phyloP scores from a whole-genome alignment of 192 early-diverging fungal genomes.

The Gryganskiella cystojenkinii region DNA sequence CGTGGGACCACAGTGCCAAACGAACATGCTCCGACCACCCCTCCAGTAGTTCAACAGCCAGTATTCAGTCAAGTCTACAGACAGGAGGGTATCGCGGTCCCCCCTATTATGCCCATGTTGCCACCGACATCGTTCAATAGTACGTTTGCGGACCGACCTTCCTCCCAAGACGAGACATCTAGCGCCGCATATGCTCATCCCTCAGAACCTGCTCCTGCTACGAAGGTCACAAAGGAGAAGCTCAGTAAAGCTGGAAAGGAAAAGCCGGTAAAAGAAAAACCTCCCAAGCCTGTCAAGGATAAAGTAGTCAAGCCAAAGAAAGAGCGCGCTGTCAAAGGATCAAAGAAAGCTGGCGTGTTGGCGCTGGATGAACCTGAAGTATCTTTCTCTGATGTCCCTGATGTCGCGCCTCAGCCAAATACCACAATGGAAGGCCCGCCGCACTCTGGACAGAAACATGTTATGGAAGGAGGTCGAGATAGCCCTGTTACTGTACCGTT shows the following conservation, averaged over 20 bases:
- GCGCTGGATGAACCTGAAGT: background rate
- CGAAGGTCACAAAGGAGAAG: constrained; percentile 19
- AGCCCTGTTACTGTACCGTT: too few relatives aligned
- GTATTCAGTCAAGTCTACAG: too few relatives aligned
- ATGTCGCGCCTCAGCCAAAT: background rate
- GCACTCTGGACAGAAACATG: too few relatives aligned
- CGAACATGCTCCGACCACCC: background rate
- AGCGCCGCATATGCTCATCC: background rate
- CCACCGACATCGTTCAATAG: background rate
- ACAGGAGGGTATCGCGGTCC: too few relatives aligned
- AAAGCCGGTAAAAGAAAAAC: constrained; percentile 28
- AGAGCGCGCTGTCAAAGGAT: constrained; percentile 19
- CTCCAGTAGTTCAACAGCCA: too few relatives aligned
- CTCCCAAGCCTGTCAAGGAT: constrained; percentile 19
- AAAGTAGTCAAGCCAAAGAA: constrained; percentile 26
- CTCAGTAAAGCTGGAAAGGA: constrained; percentile 11
- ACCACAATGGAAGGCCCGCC: too few relatives aligned
- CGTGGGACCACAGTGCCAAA: background rate
- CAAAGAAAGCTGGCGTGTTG: constrained; percentile 19
- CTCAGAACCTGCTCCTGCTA: background rate
- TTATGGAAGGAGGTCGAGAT: too few relatives aligned
- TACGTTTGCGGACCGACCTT: background rate
- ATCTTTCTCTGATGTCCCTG: background rate
- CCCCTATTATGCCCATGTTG: too few relatives aligned
- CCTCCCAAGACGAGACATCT: background rate